These are phyloP conservation scores for Singerocomus rubriflavus DNA, from an alignment of 1,284 basidiomycete genomes.

Conservation along the genomic window DNA sequence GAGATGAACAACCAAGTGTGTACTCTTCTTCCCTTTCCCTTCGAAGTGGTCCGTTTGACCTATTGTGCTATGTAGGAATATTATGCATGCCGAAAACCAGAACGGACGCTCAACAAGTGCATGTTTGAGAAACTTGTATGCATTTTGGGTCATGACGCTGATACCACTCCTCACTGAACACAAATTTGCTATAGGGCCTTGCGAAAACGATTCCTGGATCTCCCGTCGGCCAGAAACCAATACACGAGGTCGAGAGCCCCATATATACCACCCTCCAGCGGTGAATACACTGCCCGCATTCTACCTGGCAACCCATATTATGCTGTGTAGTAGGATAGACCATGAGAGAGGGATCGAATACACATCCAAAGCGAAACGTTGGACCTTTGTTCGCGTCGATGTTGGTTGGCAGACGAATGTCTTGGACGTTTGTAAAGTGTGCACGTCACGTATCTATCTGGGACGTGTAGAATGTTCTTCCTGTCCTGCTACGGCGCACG, in stretches of 20 bases:
- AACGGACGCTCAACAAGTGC: conserved; percentile 89
- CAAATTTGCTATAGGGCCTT: conserved; percentile 63
- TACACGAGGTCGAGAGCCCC: conserved; percentile 89
- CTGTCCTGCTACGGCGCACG: conserved; percentile 13
- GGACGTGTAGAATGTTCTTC: conserved; percentile 21
- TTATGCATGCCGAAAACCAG: conserved; percentile 87
- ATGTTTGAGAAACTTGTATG: conserved; percentile 94
- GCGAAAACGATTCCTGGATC: conserved; percentile 92
- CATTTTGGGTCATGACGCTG: conserved; percentile 11
- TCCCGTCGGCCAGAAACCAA: conserved; percentile 78
- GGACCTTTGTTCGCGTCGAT: background rate
- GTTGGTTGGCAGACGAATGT: background rate
- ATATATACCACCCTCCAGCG: conserved; percentile 78
- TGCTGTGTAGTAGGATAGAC: conserved; percentile 23
- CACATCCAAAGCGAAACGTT: background rate
- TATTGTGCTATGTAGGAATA: conserved; percentile 56
- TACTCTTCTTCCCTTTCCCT: background rate
- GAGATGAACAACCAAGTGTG: conserved; percentile 93
- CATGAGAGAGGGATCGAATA: background rate
- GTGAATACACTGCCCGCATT: conserved; percentile 34
- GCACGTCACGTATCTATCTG: background rate
- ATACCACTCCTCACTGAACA: background rate
- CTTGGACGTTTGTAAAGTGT: background rate
- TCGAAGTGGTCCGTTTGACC: background rate
- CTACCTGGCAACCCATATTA: conserved; percentile 2